Conservation (phyloP, 2,329 filamentous ascomycete genomes). For the Fusarium oxysporum region DNA sequence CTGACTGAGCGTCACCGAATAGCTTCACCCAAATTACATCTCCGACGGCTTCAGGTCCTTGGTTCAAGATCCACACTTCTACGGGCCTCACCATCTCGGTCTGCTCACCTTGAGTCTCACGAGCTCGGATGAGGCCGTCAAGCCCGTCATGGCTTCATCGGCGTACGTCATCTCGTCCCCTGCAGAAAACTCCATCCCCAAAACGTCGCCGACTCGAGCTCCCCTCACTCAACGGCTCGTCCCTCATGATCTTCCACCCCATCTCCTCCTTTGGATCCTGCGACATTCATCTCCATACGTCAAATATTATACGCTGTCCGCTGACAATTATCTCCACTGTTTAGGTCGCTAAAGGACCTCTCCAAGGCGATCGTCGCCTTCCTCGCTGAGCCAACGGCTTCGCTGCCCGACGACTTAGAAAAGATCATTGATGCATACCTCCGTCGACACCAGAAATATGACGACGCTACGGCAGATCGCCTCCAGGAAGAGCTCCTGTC, state of each 20-base stretch:
- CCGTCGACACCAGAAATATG: constrained; percentile 73
- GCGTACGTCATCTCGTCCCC: constrained; percentile 43
- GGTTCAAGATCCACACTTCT: constrained; percentile 34
- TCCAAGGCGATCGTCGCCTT: constrained; percentile 66
- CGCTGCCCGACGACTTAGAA: constrained; percentile 74
- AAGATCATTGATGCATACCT: constrained; percentile 74
- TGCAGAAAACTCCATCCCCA: constrained; percentile 39
- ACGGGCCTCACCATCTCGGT: constrained; percentile 40
- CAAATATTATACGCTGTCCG: constrained; percentile 10
- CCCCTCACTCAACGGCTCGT: constrained; percentile 28
- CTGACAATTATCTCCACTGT: constrained; percentile 39
- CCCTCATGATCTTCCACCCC: constrained; percentile 23
- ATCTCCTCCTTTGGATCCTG: constrained; percentile 28
- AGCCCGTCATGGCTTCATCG: constrained; percentile 46
- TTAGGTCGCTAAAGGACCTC: constrained; percentile 70
- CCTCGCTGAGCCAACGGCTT: constrained; percentile 62
- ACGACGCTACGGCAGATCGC: constrained; percentile 76
- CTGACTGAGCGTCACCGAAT: constrained; percentile 26
- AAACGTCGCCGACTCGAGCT: constrained; percentile 2
- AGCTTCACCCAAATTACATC: constrained; percentile 39
- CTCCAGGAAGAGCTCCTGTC: constrained; percentile 78
- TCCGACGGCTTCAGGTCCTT: constrained; percentile 6
- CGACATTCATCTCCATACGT: constrained; percentile 19
- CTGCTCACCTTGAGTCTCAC: constrained; percentile 39
- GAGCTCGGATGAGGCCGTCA: constrained; percentile 45